phyloP scores from a whole-genome alignment of 2,329 filamentous ascomycete species.

The Rhexocercosporidium sp. region DNA sequence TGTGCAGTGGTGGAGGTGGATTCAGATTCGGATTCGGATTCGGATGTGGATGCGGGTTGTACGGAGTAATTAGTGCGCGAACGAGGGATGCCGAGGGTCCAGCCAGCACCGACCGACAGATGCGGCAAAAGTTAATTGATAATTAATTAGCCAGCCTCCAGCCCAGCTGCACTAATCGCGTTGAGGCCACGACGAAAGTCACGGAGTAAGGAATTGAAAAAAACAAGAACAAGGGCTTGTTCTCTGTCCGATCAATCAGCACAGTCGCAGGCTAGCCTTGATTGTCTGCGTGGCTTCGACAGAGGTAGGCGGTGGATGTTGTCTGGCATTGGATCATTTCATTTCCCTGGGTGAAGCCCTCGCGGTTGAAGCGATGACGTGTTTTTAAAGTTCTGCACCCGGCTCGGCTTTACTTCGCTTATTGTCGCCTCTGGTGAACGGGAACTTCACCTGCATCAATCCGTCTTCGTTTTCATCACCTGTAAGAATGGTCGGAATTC shows the following conservation, averaged over 20 bases:
- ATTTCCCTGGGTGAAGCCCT: neutral
- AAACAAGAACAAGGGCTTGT: neutral
- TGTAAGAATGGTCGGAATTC: too few species aligned
- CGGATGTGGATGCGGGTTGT: neutral
- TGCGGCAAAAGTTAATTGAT: neutral
- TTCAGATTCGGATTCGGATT: neutral
- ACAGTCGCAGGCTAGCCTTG: neutral
- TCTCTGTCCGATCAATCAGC: neutral
- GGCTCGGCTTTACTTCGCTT: neutral
- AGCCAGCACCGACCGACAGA: neutral
- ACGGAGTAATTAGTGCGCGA: neutral
- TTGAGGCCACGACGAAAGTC: neutral
- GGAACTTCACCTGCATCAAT: conserved; percentile 12
- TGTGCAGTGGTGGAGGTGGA: neutral
- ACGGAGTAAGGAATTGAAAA: neutral
- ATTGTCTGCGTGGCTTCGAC: neutral
- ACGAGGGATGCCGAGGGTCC: neutral
- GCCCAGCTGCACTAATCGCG: neutral
- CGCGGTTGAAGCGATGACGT: conserved; percentile 4
- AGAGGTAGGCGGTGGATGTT: neutral
- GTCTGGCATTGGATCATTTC: too few species aligned
- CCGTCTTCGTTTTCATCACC: too few species aligned
- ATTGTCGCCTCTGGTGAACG: neutral
- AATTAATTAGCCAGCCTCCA: conserved; percentile 1
- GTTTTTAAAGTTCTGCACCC: neutral